phyloP scores from a whole-genome alignment of 495 filamentous ascomycete genomes.

The Penicillium egyptiacum region DNA sequence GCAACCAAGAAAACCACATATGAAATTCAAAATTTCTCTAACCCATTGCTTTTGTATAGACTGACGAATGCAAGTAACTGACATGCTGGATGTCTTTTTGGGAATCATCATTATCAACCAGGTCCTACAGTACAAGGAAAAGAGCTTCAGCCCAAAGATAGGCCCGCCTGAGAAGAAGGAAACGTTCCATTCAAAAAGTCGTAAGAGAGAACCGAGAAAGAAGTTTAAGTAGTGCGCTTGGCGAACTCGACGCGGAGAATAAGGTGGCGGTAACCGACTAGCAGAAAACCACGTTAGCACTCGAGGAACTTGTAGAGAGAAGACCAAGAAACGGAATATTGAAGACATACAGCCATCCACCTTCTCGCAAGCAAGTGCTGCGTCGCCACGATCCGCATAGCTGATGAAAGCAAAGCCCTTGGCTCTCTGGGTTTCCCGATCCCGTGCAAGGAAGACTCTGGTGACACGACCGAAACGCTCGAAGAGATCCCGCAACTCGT shows the following conservation, averaged over 20 bases:
- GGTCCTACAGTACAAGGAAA: constrained; percentile 46
- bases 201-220: constrained; percentile 28
- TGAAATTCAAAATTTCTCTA: constrained; percentile 24
- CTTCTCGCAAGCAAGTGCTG: constrained; percentile 88
- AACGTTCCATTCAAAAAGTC: constrained; percentile 29
- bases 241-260: constrained; percentile 91
- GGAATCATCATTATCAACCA: constrained; percentile 48
- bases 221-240: constrained; percentile 66
- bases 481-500: constrained; percentile 94
- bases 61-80: constrained; percentile 38
- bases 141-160: constrained; percentile 35
- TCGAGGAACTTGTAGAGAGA: constrained; percentile 1
- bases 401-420: constrained; percentile 99
- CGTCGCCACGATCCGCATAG: constrained; percentile 85
- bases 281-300: constrained; percentile 27
- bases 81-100: constrained; percentile 41
- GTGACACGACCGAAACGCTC: constrained; percentile 95
- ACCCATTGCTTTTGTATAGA: constrained; percentile 41
- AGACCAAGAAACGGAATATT: constrained; percentile 1
- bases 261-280: constrained; percentile 83
- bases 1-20: constrained; percentile 9
- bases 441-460: constrained; percentile 94
- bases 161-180: constrained; percentile 42
- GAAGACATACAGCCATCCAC: constrained; percentile 84
- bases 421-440: constrained; percentile 87